phyloP scores from a whole-genome alignment of 2,329 filamentous ascomycete species.

The Trichoderma breve region DNA sequence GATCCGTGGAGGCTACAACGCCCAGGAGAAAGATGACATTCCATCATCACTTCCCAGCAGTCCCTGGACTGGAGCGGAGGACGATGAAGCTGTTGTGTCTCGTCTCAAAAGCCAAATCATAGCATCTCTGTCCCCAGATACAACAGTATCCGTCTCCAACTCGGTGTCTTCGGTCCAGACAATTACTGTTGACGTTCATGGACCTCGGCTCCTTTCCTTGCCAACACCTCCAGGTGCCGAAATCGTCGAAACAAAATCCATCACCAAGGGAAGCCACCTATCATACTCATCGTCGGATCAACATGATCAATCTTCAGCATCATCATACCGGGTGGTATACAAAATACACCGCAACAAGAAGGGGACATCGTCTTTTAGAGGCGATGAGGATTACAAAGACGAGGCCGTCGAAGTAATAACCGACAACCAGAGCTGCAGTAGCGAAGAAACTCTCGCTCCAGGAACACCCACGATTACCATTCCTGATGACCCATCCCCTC shows the following conservation, averaged over 20 bases:
- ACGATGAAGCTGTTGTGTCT: conserved; percentile 43
- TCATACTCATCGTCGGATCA: conserved; percentile 23
- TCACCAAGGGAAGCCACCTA: conserved; percentile 17
- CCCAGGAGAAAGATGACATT: background rate
- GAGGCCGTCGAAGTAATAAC: conserved; percentile 25
- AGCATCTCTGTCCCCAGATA: conserved; percentile 53
- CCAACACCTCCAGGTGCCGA: conserved; percentile 58
- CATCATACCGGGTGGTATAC: conserved; percentile 58
- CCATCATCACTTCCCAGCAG: background rate
- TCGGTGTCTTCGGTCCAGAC: conserved; percentile 60
- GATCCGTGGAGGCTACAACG: background rate
- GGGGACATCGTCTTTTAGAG: conserved; percentile 40
- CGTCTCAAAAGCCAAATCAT: conserved; percentile 54
- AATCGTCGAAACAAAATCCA: conserved; percentile 49
- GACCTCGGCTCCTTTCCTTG: conserved; percentile 49
- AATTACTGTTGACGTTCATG: conserved; percentile 62
- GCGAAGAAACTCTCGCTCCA: conserved; percentile 5
- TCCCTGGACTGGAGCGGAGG: conserved; percentile 22
- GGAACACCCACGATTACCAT: background rate
- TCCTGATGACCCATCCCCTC: conserved; percentile 2
- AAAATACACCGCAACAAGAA: conserved; percentile 54
- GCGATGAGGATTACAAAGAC: conserved; percentile 31
- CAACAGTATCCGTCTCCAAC: conserved; percentile 60
- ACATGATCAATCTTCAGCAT: conserved; percentile 22
- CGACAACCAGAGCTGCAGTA: background rate